Evolutionary conservation across 106 monocot genomes (phyloP).

Genomic region (Xerophyta viscosa): DNA sequence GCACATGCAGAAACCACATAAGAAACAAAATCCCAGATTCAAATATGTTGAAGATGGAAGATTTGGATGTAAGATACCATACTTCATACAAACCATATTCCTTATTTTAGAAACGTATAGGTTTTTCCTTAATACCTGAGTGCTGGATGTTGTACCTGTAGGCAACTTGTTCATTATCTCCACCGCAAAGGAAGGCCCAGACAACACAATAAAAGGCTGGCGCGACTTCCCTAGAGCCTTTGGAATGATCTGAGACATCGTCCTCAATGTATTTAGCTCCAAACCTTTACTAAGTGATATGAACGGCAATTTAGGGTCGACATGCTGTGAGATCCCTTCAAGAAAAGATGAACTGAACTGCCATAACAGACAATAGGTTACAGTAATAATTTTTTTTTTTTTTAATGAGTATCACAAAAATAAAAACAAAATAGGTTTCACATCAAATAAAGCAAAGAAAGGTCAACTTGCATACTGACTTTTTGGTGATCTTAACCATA

Average conservation of each 20-base stretch:
- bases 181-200: conserved; percentile 90
- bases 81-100: neutral
- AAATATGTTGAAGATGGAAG: too few species aligned
- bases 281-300: conserved; percentile 97
- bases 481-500: too few species aligned
- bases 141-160: conserved; percentile 45
- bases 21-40: too few species aligned
- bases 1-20: too few species aligned
- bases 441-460: too few species aligned
- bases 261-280: conserved; percentile 84
- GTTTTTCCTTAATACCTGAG: neutral
- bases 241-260: conserved; percentile 95
- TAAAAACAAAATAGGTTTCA: too few species aligned
- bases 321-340: conserved; percentile 70
- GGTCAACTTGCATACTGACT: too few species aligned
- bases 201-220: conserved; percentile 79
- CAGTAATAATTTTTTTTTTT: neutral
- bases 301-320: conserved; percentile 84
- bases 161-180: conserved; percentile 91
- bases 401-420: too few species aligned
- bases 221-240: conserved; percentile 68
- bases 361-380: conserved; percentile 33
- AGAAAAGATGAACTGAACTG: conserved; percentile 98
- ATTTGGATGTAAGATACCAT: neutral
- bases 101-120: too few species aligned